phyloP scores from a whole-genome alignment of 345 rosid genomes.

The Bruguiera sexangula region DNA sequence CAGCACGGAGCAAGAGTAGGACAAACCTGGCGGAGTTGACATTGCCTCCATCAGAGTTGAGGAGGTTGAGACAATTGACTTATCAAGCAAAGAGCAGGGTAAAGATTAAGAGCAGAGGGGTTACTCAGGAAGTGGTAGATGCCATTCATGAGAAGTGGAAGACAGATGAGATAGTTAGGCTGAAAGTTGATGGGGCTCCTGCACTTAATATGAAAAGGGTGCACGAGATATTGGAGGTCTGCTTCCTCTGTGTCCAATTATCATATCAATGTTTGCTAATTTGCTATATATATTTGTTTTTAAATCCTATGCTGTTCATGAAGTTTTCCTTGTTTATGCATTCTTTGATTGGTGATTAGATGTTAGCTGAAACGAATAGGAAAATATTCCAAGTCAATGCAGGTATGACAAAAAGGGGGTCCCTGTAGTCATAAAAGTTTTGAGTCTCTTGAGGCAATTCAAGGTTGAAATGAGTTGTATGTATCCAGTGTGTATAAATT shows the following conservation, averaged over 20 bases:
- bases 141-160: constrained; percentile 76
- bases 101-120: constrained; percentile 61
- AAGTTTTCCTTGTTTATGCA: neutral
- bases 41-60: constrained; percentile 65
- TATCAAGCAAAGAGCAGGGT: constrained; percentile 57
- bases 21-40: constrained; percentile 69
- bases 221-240: constrained; percentile 92
- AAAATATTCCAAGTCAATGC: neutral
- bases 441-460: neutral
- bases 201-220: constrained; percentile 90
- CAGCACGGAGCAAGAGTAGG: constrained; percentile 52
- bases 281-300: neutral
- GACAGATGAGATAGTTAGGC: constrained; percentile 68
- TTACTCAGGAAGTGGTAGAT: constrained; percentile 69
- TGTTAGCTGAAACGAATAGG: neutral
- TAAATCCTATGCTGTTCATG: neutral
- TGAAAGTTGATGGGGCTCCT: constrained; percentile 74
- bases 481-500: no score
- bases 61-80: constrained; percentile 74
- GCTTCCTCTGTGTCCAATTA: constrained; percentile 23
- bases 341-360: constrained; percentile 3
- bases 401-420: neutral
- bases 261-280: neutral
- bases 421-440: neutral
- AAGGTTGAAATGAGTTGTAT: neutral